Base-by-base conservation (phyloP, 208 protist species). In the Crithidia bombi region DNA sequence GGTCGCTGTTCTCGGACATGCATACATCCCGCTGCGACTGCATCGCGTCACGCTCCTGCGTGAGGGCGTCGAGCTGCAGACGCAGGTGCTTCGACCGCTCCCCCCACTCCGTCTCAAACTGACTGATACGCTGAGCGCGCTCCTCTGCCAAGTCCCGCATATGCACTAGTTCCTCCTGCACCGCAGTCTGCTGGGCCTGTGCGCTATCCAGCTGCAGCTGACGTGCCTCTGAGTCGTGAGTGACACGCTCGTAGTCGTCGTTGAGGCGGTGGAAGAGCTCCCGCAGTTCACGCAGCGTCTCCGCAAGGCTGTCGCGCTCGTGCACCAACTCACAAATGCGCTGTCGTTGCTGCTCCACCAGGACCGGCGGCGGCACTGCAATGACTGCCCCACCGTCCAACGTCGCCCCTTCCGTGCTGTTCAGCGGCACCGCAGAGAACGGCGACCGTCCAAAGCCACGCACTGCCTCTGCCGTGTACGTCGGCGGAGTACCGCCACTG, bases 161-260 rank as follows among this genome's bases (percentile, higher is more conserved):
- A 21, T 65, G 57, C 12, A 26, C 44, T 15, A 88, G 73, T 65
- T 82, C 76, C 25, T 83, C 74, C 21, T 75, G 55, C 17, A 75
- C 65, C 11, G 67, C 63, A 5, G 26, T 56, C 36, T 64, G 26
- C 63, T 85, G 69, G 5, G 49, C n/a, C 19, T 65, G 59, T 15
- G 82, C 50, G 17, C 41, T 50, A 12, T 43, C 65, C 26, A 89
- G 52, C 23, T 66, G 52, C 32, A 78, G 44, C 38, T 64, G 14
- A 14, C 33, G 50, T 11, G 26, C 43, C n/a, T 81, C 72, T 2
- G 50, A 28, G 32, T 74, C 64, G 5, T 54, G 69, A 33, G 74
- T 64, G 5, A 68, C 47, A 15, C 61, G 39, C 33, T 91, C 82
- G 44, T 89, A 87, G 62, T 88, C 81, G 26, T 59, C 38, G 12